Base-by-base conservation (phyloP, 768 basidiomycete species). In the Mycena belliarum region DNA sequence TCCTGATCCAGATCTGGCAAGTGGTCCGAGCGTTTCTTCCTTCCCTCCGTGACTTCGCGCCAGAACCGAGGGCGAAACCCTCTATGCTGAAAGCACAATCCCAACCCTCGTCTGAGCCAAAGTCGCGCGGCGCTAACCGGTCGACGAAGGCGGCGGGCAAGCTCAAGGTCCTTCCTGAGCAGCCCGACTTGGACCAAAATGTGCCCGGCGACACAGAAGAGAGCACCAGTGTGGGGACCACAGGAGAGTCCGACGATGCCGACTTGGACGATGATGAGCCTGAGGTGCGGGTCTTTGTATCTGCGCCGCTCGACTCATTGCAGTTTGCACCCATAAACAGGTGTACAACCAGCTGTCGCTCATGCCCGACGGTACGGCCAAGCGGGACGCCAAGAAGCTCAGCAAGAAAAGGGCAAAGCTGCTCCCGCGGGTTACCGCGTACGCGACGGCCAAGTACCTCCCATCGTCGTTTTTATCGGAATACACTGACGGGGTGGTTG, bases 361-460 rank as follows among this genome's bases (percentile, higher is more conserved):
- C 32, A 98, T 98, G 49, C 95, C 95, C 3, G 93, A 93, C 43
- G 95, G 95, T 4, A 93, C 95, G 21, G 95, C 95, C 9, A 85
- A 93, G 41, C 81, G 93, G 57, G 95, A 98, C 75, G 95, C 95
- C 3, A 73, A 94, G 60, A 87, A 80, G 57, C 72, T 98, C 63
- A 98, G 95, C 2, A 96, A 97, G 76, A 95, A 91, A 76, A 96
- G 95, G 70, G 93, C 94, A 3, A 95, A 95, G 69, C 86, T 85
- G 14, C 71, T 97, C 14, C 95, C 95, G 29, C 77, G 95, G 65
- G 95, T 95, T n/a, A 97, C 95, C 3, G 95, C 95, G 6, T 97
- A 96, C 72, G 93, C 95, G 42, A 97, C 94, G 16, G 92, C 95
- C 29, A 87, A 82, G 95, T 95, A 72, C 65, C 21, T 95, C 71